Percentiles rank a stretch among this genome's conserved stretches.
These are phyloP conservation scores for Rhizopogon salebrosus DNA, from an alignment of 768 basidiomycete genomes.

Conservation along the genomic window DNA sequence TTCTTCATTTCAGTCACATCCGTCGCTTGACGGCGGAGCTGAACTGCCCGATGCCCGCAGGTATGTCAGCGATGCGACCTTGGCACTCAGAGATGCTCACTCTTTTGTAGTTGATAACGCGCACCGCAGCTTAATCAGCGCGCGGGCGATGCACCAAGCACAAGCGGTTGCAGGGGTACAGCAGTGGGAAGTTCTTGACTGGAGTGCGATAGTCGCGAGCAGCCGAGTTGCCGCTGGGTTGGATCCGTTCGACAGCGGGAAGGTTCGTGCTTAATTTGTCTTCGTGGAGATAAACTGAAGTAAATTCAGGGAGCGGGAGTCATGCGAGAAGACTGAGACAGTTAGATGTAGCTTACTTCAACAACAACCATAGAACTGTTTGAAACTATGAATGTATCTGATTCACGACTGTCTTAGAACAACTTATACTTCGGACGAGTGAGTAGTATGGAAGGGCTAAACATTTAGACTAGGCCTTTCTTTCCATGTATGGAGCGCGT, in stretches of 20 bases:
- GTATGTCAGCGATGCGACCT: background rate
- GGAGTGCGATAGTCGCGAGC: constrained; percentile 79
- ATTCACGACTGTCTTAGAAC: too few relatives aligned
- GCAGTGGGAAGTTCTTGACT: constrained; percentile 64
- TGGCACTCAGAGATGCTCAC: background rate
- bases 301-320: constrained; percentile 15
- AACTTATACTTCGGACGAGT: too few relatives aligned
- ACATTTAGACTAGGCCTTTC: too few relatives aligned
- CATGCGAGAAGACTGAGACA: constrained; percentile 19
- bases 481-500: too few relatives aligned
- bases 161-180: constrained; percentile 40
- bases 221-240: constrained; percentile 72
- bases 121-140: constrained; percentile 74
- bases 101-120: constrained; percentile 49
- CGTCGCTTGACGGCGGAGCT: constrained; percentile 61
- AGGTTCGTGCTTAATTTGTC: constrained; percentile 18
- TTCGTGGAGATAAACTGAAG: background rate
- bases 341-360: too few relatives aligned
- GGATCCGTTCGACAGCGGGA: constrained; percentile 34
- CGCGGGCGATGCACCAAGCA: constrained; percentile 62
- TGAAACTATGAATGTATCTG: too few relatives aligned
- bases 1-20: constrained; percentile 44
- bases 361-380: too few relatives aligned
- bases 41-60: constrained; percentile 63
- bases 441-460: too few relatives aligned